These are phyloP conservation scores for Heliamphora exappendiculata DNA, from an alignment of 148 eudicot species.

Conservation along the genomic window DNA sequence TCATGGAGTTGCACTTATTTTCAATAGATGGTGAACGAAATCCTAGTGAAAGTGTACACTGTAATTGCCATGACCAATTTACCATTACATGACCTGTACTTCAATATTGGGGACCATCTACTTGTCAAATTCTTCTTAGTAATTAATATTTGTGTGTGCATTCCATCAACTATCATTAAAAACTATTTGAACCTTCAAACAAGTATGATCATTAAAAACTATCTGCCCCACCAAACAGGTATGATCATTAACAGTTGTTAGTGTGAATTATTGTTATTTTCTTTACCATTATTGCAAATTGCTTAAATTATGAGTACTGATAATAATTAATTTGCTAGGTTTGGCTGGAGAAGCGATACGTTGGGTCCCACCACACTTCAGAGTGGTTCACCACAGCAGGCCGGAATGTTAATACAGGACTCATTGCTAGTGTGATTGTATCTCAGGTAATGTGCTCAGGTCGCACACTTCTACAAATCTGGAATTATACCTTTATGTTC, in stretches of 20 bases:
- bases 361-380: slow-evolving; percentile 77
- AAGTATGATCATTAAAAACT: not conserved
- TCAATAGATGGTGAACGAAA: too few species aligned
- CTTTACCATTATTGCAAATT: not conserved
- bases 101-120: not conserved
- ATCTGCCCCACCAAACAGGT: not conserved
- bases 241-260: not conserved
- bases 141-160: not conserved
- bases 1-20: too few species aligned
- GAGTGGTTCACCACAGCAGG: slow-evolving; percentile 99
- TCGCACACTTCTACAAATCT: not conserved
- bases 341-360: slow-evolving; percentile 89
- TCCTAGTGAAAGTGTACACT: too few species aligned
- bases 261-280: not conserved
- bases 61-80: too few species aligned
- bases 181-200: not conserved
- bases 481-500: not conserved
- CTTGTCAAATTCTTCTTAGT: not conserved
- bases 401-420: slow-evolving; percentile 90
- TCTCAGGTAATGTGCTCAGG: slow-evolving; percentile 55
- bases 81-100: too few species aligned
- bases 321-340: slow-evolving; percentile 31
- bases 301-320: not conserved
- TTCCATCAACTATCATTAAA: not conserved
- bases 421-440: slow-evolving; percentile 89